phyloP scores from a whole-genome alignment of 2,329 filamentous ascomycete species.

The Didymella pomorum region DNA sequence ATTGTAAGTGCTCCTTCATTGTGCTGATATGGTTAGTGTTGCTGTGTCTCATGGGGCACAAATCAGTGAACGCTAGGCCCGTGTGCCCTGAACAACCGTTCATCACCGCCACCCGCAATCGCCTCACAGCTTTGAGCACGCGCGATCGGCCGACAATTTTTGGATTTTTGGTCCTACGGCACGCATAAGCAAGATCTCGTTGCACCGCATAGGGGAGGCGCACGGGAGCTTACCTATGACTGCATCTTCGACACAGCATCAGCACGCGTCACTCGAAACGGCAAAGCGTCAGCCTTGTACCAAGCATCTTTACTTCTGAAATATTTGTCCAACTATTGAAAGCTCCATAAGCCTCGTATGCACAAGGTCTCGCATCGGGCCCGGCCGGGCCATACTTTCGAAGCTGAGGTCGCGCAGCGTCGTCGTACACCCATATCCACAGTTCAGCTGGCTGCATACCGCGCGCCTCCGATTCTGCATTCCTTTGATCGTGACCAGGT shows the following conservation, averaged over 20 bases:
- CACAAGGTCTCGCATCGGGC: not conserved
- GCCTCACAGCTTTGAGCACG: conserved; percentile 7
- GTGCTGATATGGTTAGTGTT: not conserved
- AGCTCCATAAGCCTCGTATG: conserved; percentile 13
- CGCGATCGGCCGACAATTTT: not conserved
- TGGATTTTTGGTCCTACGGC: not conserved
- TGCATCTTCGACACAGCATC: conserved; percentile 14
- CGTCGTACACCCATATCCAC: conserved; percentile 9
- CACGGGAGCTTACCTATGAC: conserved; percentile 7
- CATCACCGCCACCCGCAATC: conserved; percentile 11
- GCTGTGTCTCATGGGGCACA: conserved; percentile 3
- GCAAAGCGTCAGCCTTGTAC: conserved; percentile 21
- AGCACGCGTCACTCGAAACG: conserved; percentile 9
- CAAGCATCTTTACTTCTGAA: conserved; percentile 21
- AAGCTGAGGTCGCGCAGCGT: conserved; percentile 10
- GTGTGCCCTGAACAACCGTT: conserved; percentile 6
- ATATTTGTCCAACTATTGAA: conserved; percentile 25
- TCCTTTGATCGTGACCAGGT: conserved; percentile 6
- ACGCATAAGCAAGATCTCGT: conserved; percentile 17
- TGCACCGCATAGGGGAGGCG: conserved; percentile 14
- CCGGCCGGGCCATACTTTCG: conserved; percentile 1
- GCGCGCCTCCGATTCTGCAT: conserved; percentile 15
- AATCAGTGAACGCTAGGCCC: conserved; percentile 15
- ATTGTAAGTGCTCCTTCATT: not conserved
- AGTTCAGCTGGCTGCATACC: conserved; percentile 20